Base-by-base conservation (phyloP, 148 eudicot species). In the Mesembryanthemum crystallinum region DNA sequence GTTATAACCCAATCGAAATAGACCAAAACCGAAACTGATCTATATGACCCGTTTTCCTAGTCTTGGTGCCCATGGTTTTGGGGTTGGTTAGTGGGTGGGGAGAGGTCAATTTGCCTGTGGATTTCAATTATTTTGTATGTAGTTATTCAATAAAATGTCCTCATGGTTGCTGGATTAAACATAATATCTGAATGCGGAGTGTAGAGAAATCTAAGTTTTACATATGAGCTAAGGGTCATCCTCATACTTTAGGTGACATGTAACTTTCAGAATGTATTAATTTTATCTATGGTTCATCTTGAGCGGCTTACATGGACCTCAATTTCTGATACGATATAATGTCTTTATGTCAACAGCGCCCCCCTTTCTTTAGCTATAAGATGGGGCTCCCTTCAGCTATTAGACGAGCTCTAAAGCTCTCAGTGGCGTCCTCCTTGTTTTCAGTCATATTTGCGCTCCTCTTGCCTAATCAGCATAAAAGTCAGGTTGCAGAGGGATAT, bases 281-380 rank as follows among this genome's bases (percentile, higher is more conserved):
- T n/a, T n/a, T n/a, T n/a, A 23, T 47, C 23, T 69, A 27, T 51
- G 59, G 21, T 70, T 8, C 17, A 12, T 37, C 32, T 55, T 24
- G 24, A 55, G 7, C 5, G 29, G 13, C 13, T 64, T 33, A 67
- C 2, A 20, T 7, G 1, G 18, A 13, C 35, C 28, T 23, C 32
- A 42, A 54, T 64, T 23, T 66, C 43, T 73, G 25, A 75, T 61
- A 43, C 69, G 32, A 33, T 49, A 21, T 55, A n/a, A 13, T 18
- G 67, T 65, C 21, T 77, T 64, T 79, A 28, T 85, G 30, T 64
- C 74, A 72, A 86, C 93, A 92, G 97, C 90, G 98, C 33, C 97
- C 97, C 75, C 84, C 89, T 71, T 95, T 90, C 85, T 95, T 88
- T 87, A 92, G 98, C 90, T 92, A 84, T 84, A 95, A 95, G 86